Evolutionary conservation across 371 early-diverging fungal species (phyloP), one percentile per base, ranked within the genome.

Genomic region (Mucor saturninus): DNA sequence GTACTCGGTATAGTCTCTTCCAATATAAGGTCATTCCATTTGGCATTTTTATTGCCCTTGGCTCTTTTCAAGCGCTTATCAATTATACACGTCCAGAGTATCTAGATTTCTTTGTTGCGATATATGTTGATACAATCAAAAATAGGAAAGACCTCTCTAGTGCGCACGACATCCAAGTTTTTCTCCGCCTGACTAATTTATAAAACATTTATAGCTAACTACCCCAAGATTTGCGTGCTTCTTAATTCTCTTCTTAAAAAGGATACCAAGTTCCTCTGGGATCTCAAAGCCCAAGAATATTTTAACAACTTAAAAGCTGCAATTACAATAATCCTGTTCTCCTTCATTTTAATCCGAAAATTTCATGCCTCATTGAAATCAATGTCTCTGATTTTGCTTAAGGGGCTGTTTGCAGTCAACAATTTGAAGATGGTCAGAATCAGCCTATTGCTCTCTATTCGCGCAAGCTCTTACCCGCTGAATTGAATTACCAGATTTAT

Each of bases 151-250:
- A 39, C 0, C 86, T 81, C 1, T 58, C 3, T 0, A 49, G 40
- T 21, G 66, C 72, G 0, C 69, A 64, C 3, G 70, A 86, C 9
- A 43, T 89, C 0, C 73, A 73, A 52, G 58, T 54, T 1, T 86
- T 89, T 64, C 64, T 86, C 0, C 87, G 89, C 0, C 65, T 83
- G 21, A 62, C 74, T 6, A 83, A 82, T 21, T 88, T 72, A 85
- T 68, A 70, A 75, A 0, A 64, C 77, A 4, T 87, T 85, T 53
- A 80, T 89, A 9, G 26, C 48, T 4, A 43, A 74, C 14, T 86
- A 74, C 54, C 69, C 88, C 0, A 30, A 72, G 5, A 5, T 55
- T 2, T 55, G 56, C n/a, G 21, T 42, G 0, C 56, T 43, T 4
- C 29, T 39, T 13, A 55, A 42, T 13, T 7, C 43, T 0, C 13